Evolutionary conservation across 495 filamentous ascomycete genomes (phyloP), one percentile per base, ranked within the genome.

Genomic region (Aspergillus indologenus): DNA sequence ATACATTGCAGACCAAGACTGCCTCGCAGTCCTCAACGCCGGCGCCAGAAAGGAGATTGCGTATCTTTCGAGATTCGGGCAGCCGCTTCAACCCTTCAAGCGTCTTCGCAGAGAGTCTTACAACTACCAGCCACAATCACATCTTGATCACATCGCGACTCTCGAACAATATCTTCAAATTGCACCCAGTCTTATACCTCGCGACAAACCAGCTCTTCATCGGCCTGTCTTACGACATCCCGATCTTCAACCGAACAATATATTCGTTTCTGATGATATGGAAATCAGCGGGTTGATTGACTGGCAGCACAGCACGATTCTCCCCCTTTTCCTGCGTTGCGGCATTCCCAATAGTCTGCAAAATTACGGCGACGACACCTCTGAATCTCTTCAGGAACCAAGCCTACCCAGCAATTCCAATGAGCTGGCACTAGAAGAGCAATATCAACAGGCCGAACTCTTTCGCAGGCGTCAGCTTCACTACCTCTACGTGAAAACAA

Each of bases 401-500:
- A 20, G n/a, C 9, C 34, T 72, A 24, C 68, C 64, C 14, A 22
- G 23, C 2, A 59, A 73, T 46, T 64, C 68, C 34, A 45, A 64
- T 48, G n/a, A n/a, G n/a, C n/a, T n/a, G n/a, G 26, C 58, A 8
- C 45, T 73, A 6, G 44, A 57, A 15, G 54, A 60, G 31, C 54
- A 64, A 48, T 57, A 54, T 20, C 17, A 65, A 44, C 23, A 60
- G 20, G 44, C 50, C 5, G 61, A 70, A 17, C 31, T 66, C 12
- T 54, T 71, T 22, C 61, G 69, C 17, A 64, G 54, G 53, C 63
- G 69, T 24, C 62, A 68, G 18, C 63, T 74, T 40, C 64, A 72
- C 51, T 64, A 65, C 57, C 51, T 53, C 22, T 74, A 72, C 54
- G 22, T 68, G n/a, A 58, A 54, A 18, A 1, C 31, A 18, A 71